Evolutionary conservation across 2,329 filamentous ascomycete species (phyloP).

Genomic region (Rhynchosporium secalis): DNA sequence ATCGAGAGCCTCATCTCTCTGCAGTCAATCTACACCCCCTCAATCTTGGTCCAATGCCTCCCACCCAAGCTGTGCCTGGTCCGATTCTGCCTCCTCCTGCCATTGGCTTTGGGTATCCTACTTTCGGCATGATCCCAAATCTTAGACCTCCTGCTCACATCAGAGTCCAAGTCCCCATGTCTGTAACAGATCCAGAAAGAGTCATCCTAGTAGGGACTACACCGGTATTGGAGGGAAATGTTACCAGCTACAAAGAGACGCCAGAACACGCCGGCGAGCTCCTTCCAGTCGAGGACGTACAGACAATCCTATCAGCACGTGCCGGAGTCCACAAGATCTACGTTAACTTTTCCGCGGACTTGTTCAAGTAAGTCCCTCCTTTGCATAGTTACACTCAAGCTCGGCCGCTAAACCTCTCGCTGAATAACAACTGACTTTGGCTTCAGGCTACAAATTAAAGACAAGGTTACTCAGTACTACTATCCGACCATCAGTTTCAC

Average conservation of each 20-base stretch:
- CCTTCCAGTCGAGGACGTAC: background rate
- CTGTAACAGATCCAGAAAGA: too few relatives aligned
- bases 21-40: background rate
- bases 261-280: background rate
- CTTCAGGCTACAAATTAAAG: background rate
- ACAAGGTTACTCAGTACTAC: background rate
- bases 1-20: background rate
- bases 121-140: too few relatives aligned
- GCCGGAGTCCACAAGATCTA: background rate
- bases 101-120: too few relatives aligned
- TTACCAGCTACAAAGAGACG: background rate
- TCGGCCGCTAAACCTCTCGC: constrained; percentile 22
- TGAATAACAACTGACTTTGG: constrained; percentile 23
- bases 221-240: background rate
- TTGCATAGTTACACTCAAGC: background rate
- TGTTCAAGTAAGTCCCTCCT: constrained; percentile 8
- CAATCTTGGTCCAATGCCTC: background rate
- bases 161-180: too few relatives aligned
- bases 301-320: background rate
- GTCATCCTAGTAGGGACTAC: background rate
- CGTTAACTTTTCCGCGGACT: background rate
- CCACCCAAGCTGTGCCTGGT: background rate
- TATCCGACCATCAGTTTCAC: constrained; percentile 2
- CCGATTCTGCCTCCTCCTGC: background rate
- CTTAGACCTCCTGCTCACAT: too few relatives aligned